A percentile compares a stretch with the other conserved stretches of the same genome.
Conservation (phyloP, 1,284 basidiomycete species). For the Irpex lacteus region DNA sequence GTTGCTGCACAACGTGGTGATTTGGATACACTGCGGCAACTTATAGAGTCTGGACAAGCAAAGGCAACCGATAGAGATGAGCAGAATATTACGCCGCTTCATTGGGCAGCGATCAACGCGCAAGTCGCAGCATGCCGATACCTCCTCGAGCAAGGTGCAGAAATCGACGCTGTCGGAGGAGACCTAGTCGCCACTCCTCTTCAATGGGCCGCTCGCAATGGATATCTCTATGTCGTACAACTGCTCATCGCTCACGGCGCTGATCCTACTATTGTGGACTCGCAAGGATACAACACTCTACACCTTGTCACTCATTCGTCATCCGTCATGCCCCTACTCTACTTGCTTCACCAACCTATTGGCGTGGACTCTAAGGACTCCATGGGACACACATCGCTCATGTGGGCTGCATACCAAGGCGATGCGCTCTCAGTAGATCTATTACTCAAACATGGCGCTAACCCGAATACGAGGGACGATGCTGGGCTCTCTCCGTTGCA, state of each 20-base stretch:
- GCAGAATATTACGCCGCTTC: slow-evolving; percentile 92
- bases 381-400: slow-evolving; percentile 93
- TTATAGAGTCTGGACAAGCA: slow-evolving; percentile 74
- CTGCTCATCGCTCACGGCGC: slow-evolving; percentile 86
- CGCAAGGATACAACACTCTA: slow-evolving; percentile 95
- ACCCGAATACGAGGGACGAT: slow-evolving; percentile 74
- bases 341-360: slow-evolving; percentile 89
- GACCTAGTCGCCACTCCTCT: slow-evolving; percentile 95
- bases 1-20: slow-evolving; percentile 89
- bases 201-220: slow-evolving; percentile 97
- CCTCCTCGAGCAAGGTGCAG: slow-evolving; percentile 90
- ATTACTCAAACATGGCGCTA: slow-evolving; percentile 86
- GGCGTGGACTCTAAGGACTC: slow-evolving; percentile 86
- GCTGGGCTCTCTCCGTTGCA: slow-evolving; percentile 89
- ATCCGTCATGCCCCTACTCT: slow-evolving; percentile 91
- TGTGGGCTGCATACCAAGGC: slow-evolving; percentile 99
- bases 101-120: slow-evolving; percentile 97
- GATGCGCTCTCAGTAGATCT: slow-evolving; percentile 95
- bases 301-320: slow-evolving; percentile 95
- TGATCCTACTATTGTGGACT: slow-evolving; percentile 88
- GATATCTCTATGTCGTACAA: slow-evolving; percentile 93
- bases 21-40: slow-evolving; percentile 58
- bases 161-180: slow-evolving; percentile 92
- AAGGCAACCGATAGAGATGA: slow-evolving; percentile 80
- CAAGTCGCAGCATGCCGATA: slow-evolving; percentile 78